Conservation (phyloP, 805 yeast genomes). For the Yamadazyma phyllophila region DNA sequence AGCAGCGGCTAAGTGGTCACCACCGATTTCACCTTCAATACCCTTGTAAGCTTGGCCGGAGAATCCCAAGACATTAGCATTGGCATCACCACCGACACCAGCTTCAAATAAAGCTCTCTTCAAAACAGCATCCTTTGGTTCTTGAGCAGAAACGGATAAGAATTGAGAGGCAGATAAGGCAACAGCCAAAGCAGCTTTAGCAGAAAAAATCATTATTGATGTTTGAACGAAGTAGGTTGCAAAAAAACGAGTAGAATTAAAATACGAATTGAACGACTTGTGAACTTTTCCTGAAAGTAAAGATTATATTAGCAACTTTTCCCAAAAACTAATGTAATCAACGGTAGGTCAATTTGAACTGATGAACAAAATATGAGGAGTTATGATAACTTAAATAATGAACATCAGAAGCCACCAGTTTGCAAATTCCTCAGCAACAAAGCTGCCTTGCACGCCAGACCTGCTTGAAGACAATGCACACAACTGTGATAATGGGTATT, state of each 20-base stretch:
- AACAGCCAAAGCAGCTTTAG: constrained; percentile 20
- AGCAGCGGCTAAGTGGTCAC: constrained; percentile 16
- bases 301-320: constrained; percentile 7
- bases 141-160: constrained; percentile 14
- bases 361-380: neutral
- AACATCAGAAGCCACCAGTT: neutral
- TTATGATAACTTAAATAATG: neutral
- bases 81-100: constrained; percentile 12
- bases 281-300: constrained; percentile 8
- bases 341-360: neutral
- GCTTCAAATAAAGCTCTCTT: constrained; percentile 14
- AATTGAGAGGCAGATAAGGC: constrained; percentile 20
- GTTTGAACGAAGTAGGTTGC: constrained; percentile 1
- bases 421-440: neutral
- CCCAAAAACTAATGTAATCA: constrained; percentile 9
- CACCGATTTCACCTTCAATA: constrained; percentile 12
- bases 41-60: constrained; percentile 9
- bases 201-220: constrained; percentile 3
- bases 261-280: constrained; percentile 2
- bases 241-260: constrained; percentile 1
- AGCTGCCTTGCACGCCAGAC: neutral
- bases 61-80: constrained; percentile 9
- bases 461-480: neutral
- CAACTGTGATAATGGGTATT: neutral
- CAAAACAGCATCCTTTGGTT: constrained; percentile 6